Percentiles rank a stretch among this genome's conserved stretches.
These are phyloP conservation scores for Malassezia dermatis DNA, from an alignment of 1,284 basidiomycete genomes.

Conservation along the genomic window DNA sequence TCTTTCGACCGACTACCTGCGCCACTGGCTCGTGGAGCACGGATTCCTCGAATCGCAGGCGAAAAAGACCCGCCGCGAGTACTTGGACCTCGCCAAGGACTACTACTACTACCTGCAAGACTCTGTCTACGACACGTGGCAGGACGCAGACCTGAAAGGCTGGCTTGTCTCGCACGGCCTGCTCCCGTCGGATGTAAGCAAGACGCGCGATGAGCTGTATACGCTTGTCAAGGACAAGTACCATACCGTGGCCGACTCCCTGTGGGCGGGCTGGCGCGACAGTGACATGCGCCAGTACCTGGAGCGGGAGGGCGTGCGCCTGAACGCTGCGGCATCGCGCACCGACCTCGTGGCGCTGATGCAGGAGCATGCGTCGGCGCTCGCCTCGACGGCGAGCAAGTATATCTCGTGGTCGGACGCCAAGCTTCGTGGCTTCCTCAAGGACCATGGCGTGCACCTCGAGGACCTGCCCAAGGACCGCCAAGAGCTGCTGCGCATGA, in stretches of 20 bases:
- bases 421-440: conserved; percentile 33
- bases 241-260: conserved; percentile 22
- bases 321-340: conserved; percentile 29
- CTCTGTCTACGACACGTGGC: conserved; percentile 39
- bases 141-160: conserved; percentile 32
- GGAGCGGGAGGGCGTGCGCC: conserved; percentile 30
- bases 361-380: conserved; percentile 28
- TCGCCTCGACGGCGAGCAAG: conserved; percentile 27
- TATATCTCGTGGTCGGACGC: conserved; percentile 43
- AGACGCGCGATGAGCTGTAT: conserved; percentile 32
- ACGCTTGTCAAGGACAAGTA: conserved; percentile 31
- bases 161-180: conserved; percentile 36
- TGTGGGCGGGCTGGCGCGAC: conserved; percentile 39
- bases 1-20: conserved; percentile 40
- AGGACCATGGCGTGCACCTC: conserved; percentile 27
- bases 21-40: conserved; percentile 44
- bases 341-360: conserved; percentile 33
- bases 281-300: conserved; percentile 37
- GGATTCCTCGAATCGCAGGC: conserved; percentile 30
- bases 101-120: conserved; percentile 39
- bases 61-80: conserved; percentile 39
- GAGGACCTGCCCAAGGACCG: conserved; percentile 33
- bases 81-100: conserved; percentile 29
- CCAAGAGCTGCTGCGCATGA: conserved; percentile 37
- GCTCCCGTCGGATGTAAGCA: conserved; percentile 34